Percentiles rank a stretch among this genome's conserved stretches.
These are phyloP conservation scores for Lactarius akahatsu DNA, from an alignment of 768 basidiomycete species.

Conservation along the genomic window DNA sequence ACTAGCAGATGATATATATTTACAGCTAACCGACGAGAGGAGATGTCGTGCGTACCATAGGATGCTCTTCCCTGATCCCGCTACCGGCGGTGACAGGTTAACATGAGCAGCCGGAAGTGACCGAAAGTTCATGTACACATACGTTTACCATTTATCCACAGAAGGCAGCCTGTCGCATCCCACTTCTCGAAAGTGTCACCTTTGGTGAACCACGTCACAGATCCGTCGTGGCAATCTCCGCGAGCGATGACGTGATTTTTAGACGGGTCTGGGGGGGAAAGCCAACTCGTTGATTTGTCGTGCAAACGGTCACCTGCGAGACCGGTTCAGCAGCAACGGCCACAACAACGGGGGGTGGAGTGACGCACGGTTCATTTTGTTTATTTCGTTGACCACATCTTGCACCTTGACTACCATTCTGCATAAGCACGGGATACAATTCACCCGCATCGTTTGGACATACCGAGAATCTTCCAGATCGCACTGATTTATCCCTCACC, in stretches of 20 bases:
- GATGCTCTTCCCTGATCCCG: background rate
- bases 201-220: background rate
- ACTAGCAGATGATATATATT: background rate
- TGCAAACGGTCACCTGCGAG: background rate
- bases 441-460: background rate
- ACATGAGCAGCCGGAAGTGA: background rate
- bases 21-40: background rate
- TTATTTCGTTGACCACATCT: background rate
- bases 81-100: background rate
- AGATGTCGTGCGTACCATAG: background rate
- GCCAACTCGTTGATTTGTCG: background rate
- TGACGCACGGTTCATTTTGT: background rate
- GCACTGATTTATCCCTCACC: background rate
- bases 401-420: background rate
- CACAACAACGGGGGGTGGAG: background rate
- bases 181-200: background rate
- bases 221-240: background rate
- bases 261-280: background rate
- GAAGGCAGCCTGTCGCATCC: background rate
- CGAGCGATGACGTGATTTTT: background rate
- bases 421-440: background rate
- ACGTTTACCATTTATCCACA: background rate
- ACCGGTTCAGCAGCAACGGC: accelerated
- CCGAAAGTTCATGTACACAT: background rate
- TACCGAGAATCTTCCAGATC: background rate